Conservation (phyloP, 805 yeast species). For the Naumovozyma baii region DNA sequence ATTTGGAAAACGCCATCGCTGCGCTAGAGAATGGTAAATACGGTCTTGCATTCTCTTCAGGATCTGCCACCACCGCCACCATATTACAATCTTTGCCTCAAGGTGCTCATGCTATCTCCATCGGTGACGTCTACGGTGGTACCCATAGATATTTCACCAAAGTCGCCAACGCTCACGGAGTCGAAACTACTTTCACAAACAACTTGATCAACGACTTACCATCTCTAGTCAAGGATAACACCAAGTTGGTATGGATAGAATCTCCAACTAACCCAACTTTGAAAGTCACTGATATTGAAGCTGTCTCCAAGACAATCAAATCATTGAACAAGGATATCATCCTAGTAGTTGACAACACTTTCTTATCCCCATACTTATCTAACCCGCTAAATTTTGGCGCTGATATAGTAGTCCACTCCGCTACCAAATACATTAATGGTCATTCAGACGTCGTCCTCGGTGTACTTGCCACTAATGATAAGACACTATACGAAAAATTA, state of each 20-base stretch:
- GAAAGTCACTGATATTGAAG: conserved; percentile 62
- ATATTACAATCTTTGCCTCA: conserved; percentile 63
- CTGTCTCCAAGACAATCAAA: conserved; percentile 48
- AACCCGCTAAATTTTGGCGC: conserved; percentile 80
- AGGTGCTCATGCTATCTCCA: conserved; percentile 64
- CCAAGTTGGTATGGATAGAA: conserved; percentile 78
- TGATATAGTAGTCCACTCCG: conserved; percentile 80
- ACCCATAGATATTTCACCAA: conserved; percentile 84
- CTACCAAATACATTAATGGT: conserved; percentile 84
- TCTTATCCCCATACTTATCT: conserved; percentile 77
- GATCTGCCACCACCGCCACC: conserved; percentile 75
- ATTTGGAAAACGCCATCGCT: conserved; percentile 71
- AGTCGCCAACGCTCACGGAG: conserved; percentile 75
- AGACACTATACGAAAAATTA: conserved; percentile 49
- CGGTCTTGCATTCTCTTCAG: conserved; percentile 75
- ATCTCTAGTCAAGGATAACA: conserved; percentile 45
- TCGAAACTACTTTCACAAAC: conserved; percentile 55
- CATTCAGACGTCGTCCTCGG: conserved; percentile 90
- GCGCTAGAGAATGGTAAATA: conserved; percentile 65
- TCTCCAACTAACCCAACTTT: conserved; percentile 85
- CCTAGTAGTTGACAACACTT: conserved; percentile 81
- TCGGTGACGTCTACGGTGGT: conserved; percentile 87
- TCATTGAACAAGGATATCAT: conserved; percentile 43
- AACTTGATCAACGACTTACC: conserved; percentile 53
- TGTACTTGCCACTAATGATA: conserved; percentile 60